Conservation (phyloP, 148 eudicot genomes). For the Camellia sinensis region DNA sequence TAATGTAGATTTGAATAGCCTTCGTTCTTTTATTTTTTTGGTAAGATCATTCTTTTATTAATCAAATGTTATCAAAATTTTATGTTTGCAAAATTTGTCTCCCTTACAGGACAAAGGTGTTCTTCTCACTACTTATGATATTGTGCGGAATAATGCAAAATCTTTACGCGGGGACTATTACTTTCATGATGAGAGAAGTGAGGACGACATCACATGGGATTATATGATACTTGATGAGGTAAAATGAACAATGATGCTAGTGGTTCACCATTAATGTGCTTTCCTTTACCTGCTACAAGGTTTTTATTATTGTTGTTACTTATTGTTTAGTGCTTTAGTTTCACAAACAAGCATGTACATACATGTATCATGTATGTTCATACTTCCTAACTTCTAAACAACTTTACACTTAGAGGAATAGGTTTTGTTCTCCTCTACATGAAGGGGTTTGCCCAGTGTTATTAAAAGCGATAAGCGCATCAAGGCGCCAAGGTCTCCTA, state of each 20-base stretch:
- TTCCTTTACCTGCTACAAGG: background rate
- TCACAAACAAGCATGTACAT: background rate
- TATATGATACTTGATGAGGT: conserved; percentile 99
- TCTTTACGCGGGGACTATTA: conserved; percentile 48
- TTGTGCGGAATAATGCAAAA: conserved; percentile 79
- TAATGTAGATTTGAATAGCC: background rate
- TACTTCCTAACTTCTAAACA: background rate
- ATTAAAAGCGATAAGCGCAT: background rate
- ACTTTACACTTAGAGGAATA: background rate
- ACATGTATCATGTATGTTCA: background rate
- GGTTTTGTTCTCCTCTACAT: background rate
- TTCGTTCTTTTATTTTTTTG: background rate
- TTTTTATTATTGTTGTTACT: no score
- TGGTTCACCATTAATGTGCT: background rate
- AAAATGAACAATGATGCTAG: background rate
- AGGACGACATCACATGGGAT: conserved; percentile 76
- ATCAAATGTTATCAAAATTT: background rate
- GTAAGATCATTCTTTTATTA: background rate
- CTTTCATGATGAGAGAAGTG: conserved; percentile 47
- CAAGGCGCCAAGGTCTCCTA: background rate
- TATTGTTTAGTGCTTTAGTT: background rate
- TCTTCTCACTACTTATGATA: conserved; percentile 89
- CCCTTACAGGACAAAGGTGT: conserved; percentile 77
- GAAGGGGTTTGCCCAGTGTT: background rate
- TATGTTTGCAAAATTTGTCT: conserved; percentile 6